phyloP scores from a whole-genome alignment of 495 filamentous ascomycete genomes.

The Paragyromitra xinjiangensis region DNA sequence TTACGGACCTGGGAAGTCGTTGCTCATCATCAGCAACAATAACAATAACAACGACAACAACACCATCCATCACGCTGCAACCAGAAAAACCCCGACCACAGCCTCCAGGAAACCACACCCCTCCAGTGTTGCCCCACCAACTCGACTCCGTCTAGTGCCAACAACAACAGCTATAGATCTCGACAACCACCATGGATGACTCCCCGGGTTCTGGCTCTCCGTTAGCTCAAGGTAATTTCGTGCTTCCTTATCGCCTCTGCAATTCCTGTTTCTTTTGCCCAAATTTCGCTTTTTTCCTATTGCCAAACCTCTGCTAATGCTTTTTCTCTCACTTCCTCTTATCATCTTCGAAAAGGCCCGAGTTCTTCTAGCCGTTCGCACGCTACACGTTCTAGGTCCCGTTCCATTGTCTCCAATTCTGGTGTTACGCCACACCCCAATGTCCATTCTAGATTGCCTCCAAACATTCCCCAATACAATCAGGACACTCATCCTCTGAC shows the following conservation, averaged over 20 bases:
- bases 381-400: constrained; percentile 55
- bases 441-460: constrained; percentile 47
- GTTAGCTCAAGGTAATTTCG: constrained; percentile 51
- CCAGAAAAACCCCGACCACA: constrained; percentile 47
- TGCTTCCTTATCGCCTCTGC: constrained; percentile 12
- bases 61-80: constrained; percentile 47
- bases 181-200: constrained; percentile 45
- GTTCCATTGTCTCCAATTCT: constrained; percentile 54
- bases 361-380: constrained; percentile 51
- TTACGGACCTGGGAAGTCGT: constrained; percentile 29
- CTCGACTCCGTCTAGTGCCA: constrained; percentile 48
- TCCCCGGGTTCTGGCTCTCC: constrained; percentile 52
- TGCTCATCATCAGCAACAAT: constrained; percentile 52
- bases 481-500: constrained; percentile 57
- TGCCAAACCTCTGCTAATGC: constrained; percentile 32
- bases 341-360: constrained; percentile 31
- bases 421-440: constrained; percentile 40
- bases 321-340: constrained; percentile 8
- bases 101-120: constrained; percentile 40
- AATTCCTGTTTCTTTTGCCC: constrained; percentile 11
- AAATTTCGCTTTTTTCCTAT: constrained; percentile 12
- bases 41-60: constrained; percentile 53
- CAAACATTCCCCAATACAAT: constrained; percentile 53
- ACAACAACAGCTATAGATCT: constrained; percentile 47
- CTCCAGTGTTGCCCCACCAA: constrained; percentile 54